These are phyloP conservation scores for Daldinia vernicosa DNA, from an alignment of 495 filamentous ascomycete species.

Conservation along the genomic window DNA sequence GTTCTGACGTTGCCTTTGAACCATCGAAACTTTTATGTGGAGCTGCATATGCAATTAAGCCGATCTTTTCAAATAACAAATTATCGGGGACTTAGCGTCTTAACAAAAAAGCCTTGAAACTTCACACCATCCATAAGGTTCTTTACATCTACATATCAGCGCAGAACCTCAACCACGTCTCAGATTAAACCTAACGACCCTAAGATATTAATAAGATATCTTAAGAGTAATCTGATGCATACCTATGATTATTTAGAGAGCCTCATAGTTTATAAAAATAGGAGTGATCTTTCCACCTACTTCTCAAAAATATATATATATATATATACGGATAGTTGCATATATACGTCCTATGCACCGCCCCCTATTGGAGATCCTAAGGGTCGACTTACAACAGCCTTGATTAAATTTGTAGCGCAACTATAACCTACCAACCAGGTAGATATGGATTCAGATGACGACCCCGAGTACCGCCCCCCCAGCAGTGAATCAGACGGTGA, in stretches of 20 bases:
- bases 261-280: neutral
- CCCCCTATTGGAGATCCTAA: neutral
- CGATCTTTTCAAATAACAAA: neutral
- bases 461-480: conserved; percentile 1
- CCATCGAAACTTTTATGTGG: conserved; percentile 32
- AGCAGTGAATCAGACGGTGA: neutral
- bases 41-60: conserved; percentile 28
- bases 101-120: neutral
- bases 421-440: neutral
- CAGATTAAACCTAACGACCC: neutral
- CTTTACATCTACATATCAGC: neutral
- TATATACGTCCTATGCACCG: conserved; percentile 13
- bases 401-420: neutral
- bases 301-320: neutral
- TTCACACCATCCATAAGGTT: neutral
- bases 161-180: neutral
- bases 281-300: neutral
- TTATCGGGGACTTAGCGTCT: neutral
- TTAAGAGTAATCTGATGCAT: neutral
- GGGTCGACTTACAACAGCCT: neutral
- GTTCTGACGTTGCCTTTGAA: neutral
- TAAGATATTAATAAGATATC: too few species aligned
- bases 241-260: neutral
- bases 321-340: conserved; percentile 41
- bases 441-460: neutral